Base-by-base conservation (phyloP, 805 yeast species). In the Candida manassasensis region DNA sequence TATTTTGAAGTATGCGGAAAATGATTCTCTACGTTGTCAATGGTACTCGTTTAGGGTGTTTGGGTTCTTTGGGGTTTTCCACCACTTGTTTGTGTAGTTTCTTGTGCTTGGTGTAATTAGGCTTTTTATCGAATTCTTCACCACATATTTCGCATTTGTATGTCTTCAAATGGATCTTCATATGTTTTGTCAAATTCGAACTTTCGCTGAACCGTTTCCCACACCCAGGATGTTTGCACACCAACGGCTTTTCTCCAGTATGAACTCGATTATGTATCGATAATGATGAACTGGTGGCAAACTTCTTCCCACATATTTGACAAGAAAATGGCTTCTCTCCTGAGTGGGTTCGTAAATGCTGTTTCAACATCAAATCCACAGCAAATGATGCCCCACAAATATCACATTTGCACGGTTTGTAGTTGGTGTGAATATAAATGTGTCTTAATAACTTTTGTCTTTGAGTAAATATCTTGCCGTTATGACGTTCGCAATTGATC, bases 241-340 rank as follows among this genome's bases (percentile, higher is more conserved):
- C 64, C 45, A 90, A 63, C 3, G 97, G 97, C 56, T 83, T 86
- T 40, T 83, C 90, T 2, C 97, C 97, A 1, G 95, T 84, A 57
- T 90, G 98, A 2, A 80, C 80, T 41, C 97, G 68, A 30, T 73
- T 59, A 60, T 93, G 97, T 19, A 90, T 86, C 2, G 87, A 81
- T 29, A 89, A 65, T 11, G 93, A 81, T 3, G 93, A 80, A 19
- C 84, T 75, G 2, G 95, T 86, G 8, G 95, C 83, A 63, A 90
- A 90, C 17, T 65, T 55, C 55, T 87, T 89, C 4, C 74, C 80
- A 57, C 98, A 90, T 2, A 66, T 52, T 17, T 71, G 64, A 57
- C 98, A 90, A 35, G 57, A 57, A 55, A 71, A 88, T 1, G 97
- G 97, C 50, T 79, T 84, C 49, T 88, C 97, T 2, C 96, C 96